Conservation (phyloP, 2,329 filamentous ascomycete genomes). For the Neoascochyta sp. region DNA sequence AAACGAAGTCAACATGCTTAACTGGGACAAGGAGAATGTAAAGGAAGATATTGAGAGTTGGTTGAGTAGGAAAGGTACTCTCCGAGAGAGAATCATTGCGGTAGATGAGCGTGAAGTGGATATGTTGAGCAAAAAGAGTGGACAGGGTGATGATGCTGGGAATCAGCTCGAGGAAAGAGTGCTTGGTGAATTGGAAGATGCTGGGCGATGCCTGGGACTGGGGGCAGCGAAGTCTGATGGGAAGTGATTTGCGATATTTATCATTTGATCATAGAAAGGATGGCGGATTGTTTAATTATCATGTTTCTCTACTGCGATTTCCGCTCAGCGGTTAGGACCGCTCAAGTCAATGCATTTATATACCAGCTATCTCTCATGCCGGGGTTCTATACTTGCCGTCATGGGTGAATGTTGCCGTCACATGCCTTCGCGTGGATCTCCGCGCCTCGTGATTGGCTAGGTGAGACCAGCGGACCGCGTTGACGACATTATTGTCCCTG, state of each 20-base stretch:
- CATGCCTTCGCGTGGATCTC: no score
- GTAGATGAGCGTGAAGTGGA: constrained; percentile 69
- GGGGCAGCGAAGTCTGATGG: constrained; percentile 12
- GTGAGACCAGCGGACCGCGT: constrained; percentile 6
- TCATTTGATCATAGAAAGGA: neutral
- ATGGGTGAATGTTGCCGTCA: no score
- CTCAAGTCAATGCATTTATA: no score
- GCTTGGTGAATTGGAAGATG: constrained; percentile 44
- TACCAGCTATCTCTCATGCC: no score
- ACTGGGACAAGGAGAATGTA: constrained; percentile 69
- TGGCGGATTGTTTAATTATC: no score
- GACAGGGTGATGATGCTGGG: constrained; percentile 43
- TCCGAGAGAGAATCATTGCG: constrained; percentile 71
- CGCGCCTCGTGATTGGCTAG: no score
- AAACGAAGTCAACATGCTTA: constrained; percentile 64
- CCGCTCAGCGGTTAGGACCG: no score
- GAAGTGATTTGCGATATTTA: no score
- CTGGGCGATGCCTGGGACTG: constrained; percentile 37
- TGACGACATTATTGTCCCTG: constrained; percentile 6
- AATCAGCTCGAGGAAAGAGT: constrained; percentile 74
- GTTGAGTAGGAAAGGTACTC: constrained; percentile 63
- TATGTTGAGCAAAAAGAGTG: constrained; percentile 45
- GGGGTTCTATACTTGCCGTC: no score
- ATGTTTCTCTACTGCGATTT: no score
- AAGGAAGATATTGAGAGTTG: constrained; percentile 83